These are phyloP conservation scores for Fusarium brevicatenulatum DNA, from an alignment of 2,329 filamentous ascomycete species.

Conservation along the genomic window DNA sequence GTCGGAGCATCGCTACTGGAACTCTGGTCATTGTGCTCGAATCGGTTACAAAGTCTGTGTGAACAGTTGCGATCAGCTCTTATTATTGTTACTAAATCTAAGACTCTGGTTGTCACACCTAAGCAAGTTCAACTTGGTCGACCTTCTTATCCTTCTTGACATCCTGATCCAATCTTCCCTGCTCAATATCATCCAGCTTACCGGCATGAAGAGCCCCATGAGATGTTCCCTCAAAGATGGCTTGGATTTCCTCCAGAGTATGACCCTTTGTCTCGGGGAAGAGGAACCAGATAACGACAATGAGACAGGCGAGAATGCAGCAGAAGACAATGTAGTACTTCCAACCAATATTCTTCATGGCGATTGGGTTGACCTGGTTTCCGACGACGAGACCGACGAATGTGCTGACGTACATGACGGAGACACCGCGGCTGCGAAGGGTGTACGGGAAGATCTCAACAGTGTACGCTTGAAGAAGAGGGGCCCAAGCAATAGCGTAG, in stretches of 20 bases:
- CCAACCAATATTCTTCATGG: slow-evolving; percentile 51
- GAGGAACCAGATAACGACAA: slow-evolving; percentile 51
- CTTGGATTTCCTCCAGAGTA: slow-evolving; percentile 46
- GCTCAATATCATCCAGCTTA: slow-evolving; percentile 28
- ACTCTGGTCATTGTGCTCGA: not conserved
- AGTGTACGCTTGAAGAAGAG: slow-evolving; percentile 46
- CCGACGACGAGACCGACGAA: slow-evolving; percentile 46
- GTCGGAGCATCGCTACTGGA: not conserved
- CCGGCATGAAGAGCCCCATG: not conserved
- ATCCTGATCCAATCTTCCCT: not conserved
- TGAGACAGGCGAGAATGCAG: slow-evolving; percentile 47
- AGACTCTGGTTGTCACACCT: accelerated
- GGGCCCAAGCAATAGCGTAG: slow-evolving; percentile 51
- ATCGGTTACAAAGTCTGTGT: not conserved
- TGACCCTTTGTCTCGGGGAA: slow-evolving; percentile 49
- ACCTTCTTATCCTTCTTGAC: slow-evolving; percentile 26
- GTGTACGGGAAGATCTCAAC: slow-evolving; percentile 45
- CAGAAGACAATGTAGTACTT: slow-evolving; percentile 55
- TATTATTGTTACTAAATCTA: too few relatives aligned
- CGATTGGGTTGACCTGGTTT: slow-evolving; percentile 55
- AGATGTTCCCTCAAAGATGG: slow-evolving; percentile 43
- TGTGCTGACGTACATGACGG: slow-evolving; percentile 33
- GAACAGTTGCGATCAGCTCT: not conserved
- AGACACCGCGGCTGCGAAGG: slow-evolving; percentile 36
- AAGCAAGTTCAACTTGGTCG: slow-evolving; percentile 33